phyloP scores from a whole-genome alignment of 441 rosid species.

The Capsella rubella region DNA sequence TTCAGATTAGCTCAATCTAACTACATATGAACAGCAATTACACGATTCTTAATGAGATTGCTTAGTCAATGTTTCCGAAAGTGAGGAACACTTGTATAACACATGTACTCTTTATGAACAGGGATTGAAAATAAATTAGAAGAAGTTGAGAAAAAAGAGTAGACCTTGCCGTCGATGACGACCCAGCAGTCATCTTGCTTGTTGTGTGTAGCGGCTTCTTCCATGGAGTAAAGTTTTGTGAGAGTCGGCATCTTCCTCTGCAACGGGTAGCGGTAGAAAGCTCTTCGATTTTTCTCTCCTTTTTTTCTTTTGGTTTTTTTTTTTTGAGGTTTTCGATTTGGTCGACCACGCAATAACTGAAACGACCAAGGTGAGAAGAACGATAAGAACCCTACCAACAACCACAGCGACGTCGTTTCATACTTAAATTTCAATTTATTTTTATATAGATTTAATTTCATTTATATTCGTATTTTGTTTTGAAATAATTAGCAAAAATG shows the following conservation, averaged over 20 bases:
- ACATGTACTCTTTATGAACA: background rate
- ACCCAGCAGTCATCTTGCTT: constrained; percentile 88
- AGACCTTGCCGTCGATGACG: constrained; percentile 81
- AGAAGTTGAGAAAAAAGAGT: constrained; percentile 13
- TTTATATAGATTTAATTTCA: background rate
- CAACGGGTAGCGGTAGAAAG: background rate
- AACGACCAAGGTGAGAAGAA: background rate
- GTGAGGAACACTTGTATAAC: background rate
- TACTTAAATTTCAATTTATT: background rate
- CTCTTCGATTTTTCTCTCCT: background rate
- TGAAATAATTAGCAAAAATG: background rate
- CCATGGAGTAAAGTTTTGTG: constrained; percentile 69
- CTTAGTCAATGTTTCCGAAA: background rate
- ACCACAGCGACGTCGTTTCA: constrained; percentile 16
- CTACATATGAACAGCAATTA: background rate
- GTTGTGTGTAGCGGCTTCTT: constrained; percentile 79
- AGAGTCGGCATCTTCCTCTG: constrained; percentile 69
- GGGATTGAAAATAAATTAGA: background rate
- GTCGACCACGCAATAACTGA: background rate
- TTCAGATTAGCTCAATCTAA: constrained; percentile 15
- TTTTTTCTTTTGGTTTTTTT: too few species aligned
- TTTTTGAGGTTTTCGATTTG: constrained; percentile 13
- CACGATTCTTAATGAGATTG: background rate
- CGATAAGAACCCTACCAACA: constrained; percentile 10
- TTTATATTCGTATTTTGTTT: background rate